Evolutionary conservation across 805 yeast species (phyloP).

Genomic region (Ogataea methanolica): DNA sequence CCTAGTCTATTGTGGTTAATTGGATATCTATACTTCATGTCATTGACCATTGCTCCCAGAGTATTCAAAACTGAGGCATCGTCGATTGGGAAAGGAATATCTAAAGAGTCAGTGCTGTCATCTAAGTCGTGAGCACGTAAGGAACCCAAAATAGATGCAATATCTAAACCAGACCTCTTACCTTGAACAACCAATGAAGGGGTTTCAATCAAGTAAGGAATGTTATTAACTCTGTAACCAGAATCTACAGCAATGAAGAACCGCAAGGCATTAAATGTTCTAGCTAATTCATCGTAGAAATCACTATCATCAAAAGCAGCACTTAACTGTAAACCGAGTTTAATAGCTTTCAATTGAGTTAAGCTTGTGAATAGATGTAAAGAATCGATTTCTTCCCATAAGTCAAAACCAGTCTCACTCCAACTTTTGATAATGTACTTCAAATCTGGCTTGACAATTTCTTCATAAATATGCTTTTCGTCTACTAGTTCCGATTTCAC

Average conservation of each 20-base stretch:
- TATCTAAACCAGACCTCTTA: conserved; percentile 68
- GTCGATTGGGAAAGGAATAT: conserved; percentile 59
- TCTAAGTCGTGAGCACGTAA: conserved; percentile 43
- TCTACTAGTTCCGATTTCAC: conserved; percentile 27
- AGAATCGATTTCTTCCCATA: conserved; percentile 87
- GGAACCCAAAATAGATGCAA: conserved; percentile 58
- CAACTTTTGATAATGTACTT: conserved; percentile 58
- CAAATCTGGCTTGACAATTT: conserved; percentile 66
- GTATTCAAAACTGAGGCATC: conserved; percentile 60
- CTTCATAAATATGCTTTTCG: conserved; percentile 38
- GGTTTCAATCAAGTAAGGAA: conserved; percentile 66
- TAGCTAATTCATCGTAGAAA: conserved; percentile 28
- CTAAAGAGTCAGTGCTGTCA: conserved; percentile 27
- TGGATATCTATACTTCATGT: conserved; percentile 74
- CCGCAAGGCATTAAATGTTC: conserved; percentile 32
- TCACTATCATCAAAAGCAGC: conserved; percentile 30
- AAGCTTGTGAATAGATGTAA: conserved; percentile 75
- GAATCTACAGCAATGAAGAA: conserved; percentile 35
- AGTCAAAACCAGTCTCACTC: conserved; percentile 68
- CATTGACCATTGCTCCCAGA: conserved; percentile 53
- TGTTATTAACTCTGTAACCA: conserved; percentile 35
- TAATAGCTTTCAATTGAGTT: conserved; percentile 67
- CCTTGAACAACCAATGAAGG: conserved; percentile 40
- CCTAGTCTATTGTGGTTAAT: conserved; percentile 53
- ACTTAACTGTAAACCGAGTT: conserved; percentile 43